These are phyloP conservation scores for Bipolaris zeicola DNA, from an alignment of 2,329 filamentous ascomycete genomes.

Conservation along the genomic window DNA sequence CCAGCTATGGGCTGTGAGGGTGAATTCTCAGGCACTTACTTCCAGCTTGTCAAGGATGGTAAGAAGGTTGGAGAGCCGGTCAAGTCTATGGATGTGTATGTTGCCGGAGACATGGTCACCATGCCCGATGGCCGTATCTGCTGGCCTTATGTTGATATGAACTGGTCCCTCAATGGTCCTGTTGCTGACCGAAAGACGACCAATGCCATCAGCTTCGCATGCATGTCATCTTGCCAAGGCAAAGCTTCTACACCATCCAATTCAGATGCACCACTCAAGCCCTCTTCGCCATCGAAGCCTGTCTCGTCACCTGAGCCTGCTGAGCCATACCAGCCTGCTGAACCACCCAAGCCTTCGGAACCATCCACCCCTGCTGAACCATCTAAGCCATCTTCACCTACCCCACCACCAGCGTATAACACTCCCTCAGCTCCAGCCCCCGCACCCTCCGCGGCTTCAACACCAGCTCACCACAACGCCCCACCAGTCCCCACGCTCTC, in stretches of 20 bases:
- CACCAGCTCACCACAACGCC: not conserved
- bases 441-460: not conserved
- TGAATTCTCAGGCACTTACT: constrained; percentile 63
- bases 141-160: constrained; percentile 66
- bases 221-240: constrained; percentile 39
- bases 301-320: not conserved
- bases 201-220: constrained; percentile 61
- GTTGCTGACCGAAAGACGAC: constrained; percentile 42
- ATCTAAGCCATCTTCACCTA: not conserved
- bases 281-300: not conserved
- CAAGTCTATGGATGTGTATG: constrained; percentile 59
- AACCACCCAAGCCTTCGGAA: not conserved
- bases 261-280: not conserved
- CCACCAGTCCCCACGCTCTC: not conserved
- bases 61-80: constrained; percentile 59
- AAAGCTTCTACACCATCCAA: not conserved
- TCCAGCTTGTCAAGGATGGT: constrained; percentile 63
- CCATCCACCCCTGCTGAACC: not conserved
- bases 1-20: constrained; percentile 66
- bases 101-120: constrained; percentile 67
- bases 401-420: not conserved
- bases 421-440: not conserved
- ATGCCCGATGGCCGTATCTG: constrained; percentile 64
- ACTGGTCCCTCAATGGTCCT: constrained; percentile 55
- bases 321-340: not conserved